Conservation (phyloP, 495 filamentous ascomycete genomes). For the Neurospora sublineolata region DNA sequence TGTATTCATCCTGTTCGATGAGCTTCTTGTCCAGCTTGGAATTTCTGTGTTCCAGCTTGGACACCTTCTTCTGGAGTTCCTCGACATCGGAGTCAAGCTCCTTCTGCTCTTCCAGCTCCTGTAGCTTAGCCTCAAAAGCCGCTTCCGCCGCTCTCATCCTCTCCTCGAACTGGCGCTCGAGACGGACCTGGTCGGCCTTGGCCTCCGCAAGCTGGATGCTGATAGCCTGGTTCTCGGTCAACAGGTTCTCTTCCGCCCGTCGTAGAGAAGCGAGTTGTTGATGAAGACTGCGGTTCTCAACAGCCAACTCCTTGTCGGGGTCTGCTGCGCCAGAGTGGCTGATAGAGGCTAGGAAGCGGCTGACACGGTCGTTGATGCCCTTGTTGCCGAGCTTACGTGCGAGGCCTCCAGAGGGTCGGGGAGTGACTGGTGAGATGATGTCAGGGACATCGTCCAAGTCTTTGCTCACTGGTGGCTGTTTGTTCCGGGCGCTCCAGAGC, state of each 20-base stretch:
- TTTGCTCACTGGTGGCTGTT: no score
- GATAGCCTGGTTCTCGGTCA: slow-evolving; percentile 10
- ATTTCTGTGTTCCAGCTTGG: no score
- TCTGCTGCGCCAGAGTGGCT: neutral
- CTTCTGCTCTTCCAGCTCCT: no score
- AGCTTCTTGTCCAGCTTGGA: no score
- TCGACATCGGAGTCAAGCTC: no score
- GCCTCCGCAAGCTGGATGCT: neutral
- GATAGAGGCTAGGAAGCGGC: neutral
- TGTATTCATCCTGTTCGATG: no score
- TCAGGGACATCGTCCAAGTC: no score
- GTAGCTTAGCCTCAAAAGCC: no score
- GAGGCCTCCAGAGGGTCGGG: neutral
- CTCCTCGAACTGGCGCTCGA: slow-evolving; percentile 1
- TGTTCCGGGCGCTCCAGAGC: no score
- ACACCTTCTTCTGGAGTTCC: no score
- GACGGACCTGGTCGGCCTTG: slow-evolving; percentile 4
- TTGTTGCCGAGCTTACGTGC: neutral
- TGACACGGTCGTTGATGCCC: slow-evolving; percentile 2
- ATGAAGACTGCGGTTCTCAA: slow-evolving; percentile 14
- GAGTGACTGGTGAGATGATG: neutral
- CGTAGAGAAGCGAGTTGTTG: slow-evolving; percentile 14
- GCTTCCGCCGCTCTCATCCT: neutral
- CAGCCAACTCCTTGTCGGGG: slow-evolving; percentile 1
- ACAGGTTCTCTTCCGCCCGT: slow-evolving; percentile 9